Evolutionary conservation across 2,329 filamentous ascomycete genomes (phyloP).

Genomic region (Xylaria multiplex): DNA sequence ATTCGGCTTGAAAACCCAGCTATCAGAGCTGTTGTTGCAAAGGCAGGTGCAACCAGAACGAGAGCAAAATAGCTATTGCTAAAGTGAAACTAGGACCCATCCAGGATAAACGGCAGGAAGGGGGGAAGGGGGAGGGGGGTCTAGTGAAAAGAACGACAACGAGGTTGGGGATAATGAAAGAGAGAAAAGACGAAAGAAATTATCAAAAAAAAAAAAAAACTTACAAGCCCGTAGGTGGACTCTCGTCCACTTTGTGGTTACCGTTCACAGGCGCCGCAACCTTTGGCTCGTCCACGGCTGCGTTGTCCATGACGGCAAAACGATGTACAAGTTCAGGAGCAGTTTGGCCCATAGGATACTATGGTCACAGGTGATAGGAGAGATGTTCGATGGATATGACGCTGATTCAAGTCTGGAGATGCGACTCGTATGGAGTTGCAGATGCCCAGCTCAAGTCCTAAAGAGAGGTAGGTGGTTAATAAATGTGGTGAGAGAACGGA

Average conservation of each 20-base stretch:
- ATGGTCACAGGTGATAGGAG: neutral
- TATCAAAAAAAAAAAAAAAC: constrained; percentile 9
- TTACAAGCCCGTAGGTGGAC: constrained; percentile 30
- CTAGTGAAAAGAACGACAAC: neutral
- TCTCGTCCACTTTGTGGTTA: constrained; percentile 30
- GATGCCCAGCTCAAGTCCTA: neutral
- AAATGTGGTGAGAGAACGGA: neutral
- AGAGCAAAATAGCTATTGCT: constrained; percentile 7
- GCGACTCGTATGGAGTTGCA: neutral
- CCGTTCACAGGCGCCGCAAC: constrained; percentile 20
- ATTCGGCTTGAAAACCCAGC: neutral
- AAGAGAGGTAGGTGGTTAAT: constrained; percentile 3
- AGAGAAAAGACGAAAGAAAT: neutral
- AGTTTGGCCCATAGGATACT: constrained; percentile 4
- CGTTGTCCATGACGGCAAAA: constrained; percentile 30
- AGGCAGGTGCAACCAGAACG: constrained; percentile 6
- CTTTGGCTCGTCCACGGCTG: constrained; percentile 28
- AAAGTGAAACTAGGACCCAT: neutral
- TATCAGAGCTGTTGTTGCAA: neutral
- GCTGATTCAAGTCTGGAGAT: neutral
- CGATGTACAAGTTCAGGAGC: neutral
- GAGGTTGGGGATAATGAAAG: neutral
- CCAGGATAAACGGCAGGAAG: neutral
- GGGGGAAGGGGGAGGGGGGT: neutral
- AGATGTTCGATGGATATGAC: neutral